These are phyloP conservation scores for Trichophyton mentagrophytes DNA, from an alignment of 2,329 filamentous ascomycete species.

Conservation along the genomic window DNA sequence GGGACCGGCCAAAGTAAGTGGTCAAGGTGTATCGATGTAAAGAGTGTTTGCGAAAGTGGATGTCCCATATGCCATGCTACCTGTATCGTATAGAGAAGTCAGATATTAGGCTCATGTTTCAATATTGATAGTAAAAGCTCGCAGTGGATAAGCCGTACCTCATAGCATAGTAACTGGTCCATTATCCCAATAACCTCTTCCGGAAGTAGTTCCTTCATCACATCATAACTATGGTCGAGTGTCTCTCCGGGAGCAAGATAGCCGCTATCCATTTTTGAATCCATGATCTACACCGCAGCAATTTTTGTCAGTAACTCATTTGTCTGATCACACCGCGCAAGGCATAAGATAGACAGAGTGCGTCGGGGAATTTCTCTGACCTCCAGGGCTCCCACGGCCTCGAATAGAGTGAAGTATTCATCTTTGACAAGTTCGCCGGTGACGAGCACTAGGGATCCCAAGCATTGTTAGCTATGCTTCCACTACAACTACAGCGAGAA, in stretches of 20 bases:
- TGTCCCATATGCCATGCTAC: constrained; percentile 98
- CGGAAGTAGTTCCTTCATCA: constrained; percentile 53
- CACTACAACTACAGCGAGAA: background rate
- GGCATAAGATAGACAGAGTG: background rate
- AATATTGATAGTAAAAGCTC: constrained; percentile 11
- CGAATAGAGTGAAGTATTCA: constrained; percentile 85
- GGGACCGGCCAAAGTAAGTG: constrained; percentile 62
- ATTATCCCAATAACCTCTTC: constrained; percentile 84
- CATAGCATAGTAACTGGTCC: constrained; percentile 79
- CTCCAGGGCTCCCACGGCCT: constrained; percentile 69
- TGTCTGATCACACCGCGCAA: background rate
- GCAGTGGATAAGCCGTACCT: constrained; percentile 40
- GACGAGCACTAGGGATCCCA: constrained; percentile 46
- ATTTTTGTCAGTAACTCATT: background rate
- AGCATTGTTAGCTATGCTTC: constrained; percentile 2
- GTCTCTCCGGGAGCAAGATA: constrained; percentile 60
- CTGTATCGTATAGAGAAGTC: constrained; percentile 30
- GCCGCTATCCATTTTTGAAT: constrained; percentile 97
- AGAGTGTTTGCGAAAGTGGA: constrained; percentile 83
- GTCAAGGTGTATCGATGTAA: constrained; percentile 86
- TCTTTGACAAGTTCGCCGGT: constrained; percentile 85
- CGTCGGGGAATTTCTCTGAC: constrained; percentile 19
- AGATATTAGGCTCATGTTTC: background rate
- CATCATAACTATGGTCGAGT: constrained; percentile 70
- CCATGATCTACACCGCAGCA: constrained; percentile 66